phyloP scores from a whole-genome alignment of 176 grass and related monocot genomes.

The Oryza officinalis region DNA sequence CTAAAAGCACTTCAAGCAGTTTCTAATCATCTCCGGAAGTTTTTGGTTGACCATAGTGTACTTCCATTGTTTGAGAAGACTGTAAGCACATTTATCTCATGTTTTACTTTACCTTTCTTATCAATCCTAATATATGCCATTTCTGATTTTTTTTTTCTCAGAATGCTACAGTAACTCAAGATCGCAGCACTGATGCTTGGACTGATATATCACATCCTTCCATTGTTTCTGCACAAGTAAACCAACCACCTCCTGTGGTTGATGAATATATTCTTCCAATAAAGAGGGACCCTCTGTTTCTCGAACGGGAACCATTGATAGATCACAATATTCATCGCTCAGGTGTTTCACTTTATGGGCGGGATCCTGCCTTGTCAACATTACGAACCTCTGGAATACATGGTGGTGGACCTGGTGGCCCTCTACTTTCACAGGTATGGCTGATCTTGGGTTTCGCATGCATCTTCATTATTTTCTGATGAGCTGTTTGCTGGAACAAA shows the following conservation, averaged over 20 bases:
- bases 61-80: constrained; percentile 93
- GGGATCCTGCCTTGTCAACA: constrained; percentile 76
- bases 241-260: constrained; percentile 54
- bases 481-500: constrained; percentile 15
- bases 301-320: constrained; percentile 64
- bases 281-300: constrained; percentile 64
- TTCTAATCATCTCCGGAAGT: constrained; percentile 84
- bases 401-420: constrained; percentile 57
- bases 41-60: constrained; percentile 97
- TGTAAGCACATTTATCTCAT: constrained; percentile 55
- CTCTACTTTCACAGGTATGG: constrained; percentile 77
- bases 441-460: constrained; percentile 21
- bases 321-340: constrained; percentile 67
- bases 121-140: constrained; percentile 2
- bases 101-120: constrained; percentile 12
- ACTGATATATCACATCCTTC: constrained; percentile 57
- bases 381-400: constrained; percentile 65
- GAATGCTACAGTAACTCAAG: constrained; percentile 60
- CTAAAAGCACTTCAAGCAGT: constrained; percentile 84
- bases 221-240: constrained; percentile 42
- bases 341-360: constrained; percentile 81
- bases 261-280: constrained; percentile 64
- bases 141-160: constrained; percentile 17
- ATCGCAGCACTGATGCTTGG: constrained; percentile 47
- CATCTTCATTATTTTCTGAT: constrained; percentile 15